These are phyloP conservation scores for Lasiosphaeriaceae sp. DNA, from an alignment of 495 filamentous ascomycete species.

Conservation along the genomic window DNA sequence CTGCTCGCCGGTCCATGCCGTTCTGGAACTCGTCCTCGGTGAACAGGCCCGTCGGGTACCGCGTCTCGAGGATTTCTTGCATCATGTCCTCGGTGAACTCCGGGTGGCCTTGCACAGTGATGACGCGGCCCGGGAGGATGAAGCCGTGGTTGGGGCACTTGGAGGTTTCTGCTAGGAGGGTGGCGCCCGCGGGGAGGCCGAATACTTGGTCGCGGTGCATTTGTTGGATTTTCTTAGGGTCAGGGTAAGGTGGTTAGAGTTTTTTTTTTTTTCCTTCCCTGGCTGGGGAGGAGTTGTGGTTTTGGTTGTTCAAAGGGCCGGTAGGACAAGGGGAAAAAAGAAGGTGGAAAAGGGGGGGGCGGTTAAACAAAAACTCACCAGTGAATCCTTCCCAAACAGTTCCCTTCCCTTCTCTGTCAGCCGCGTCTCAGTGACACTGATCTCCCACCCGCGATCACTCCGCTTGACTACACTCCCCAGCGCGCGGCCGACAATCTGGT, in stretches of 20 bases:
- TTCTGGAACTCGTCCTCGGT: conserved; percentile 58
- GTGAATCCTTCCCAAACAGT: conserved; percentile 61
- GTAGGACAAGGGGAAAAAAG: not conserved
- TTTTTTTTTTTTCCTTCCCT: too few species aligned
- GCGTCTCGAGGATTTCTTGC: conserved; percentile 57
- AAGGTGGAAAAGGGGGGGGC: not conserved
- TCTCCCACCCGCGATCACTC: conserved; percentile 74
- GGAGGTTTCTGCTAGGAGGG: conserved; percentile 61
- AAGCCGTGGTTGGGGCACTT: conserved; percentile 77
- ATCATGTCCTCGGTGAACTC: conserved; percentile 80
- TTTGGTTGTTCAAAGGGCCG: not conserved
- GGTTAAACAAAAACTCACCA: conserved; percentile 50
- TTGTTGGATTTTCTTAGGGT: conserved; percentile 69
- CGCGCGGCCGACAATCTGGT: conserved; percentile 82
- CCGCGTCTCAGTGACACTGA: conserved; percentile 65
- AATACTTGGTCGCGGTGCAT: conserved; percentile 87
- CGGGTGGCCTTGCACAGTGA: conserved; percentile 88
- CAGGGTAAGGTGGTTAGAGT: not conserved
- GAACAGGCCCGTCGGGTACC: conserved; percentile 63
- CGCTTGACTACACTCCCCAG: conserved; percentile 64
- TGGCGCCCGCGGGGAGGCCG: conserved; percentile 56
- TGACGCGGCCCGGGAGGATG: conserved; percentile 59
- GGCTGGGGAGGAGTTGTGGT: not conserved
- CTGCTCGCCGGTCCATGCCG: conserved; percentile 59
- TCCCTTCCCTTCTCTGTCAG: conserved; percentile 68